phyloP scores from a whole-genome alignment of 768 basidiomycete species.

The Tulasnella sp. region DNA sequence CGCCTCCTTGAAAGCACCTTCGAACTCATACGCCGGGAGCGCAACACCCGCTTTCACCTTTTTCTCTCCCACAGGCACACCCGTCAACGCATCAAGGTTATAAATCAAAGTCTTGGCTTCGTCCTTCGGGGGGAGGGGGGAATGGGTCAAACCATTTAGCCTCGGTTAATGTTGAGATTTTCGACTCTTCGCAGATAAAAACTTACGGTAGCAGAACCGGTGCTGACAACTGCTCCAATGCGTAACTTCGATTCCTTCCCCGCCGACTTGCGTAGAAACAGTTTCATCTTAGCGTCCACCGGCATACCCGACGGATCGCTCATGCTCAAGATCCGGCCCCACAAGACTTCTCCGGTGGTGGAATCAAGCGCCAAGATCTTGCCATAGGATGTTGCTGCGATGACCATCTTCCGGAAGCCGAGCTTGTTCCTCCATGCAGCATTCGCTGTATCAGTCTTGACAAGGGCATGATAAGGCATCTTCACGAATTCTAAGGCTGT shows the following conservation, averaged over 20 bases:
- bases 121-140: no score
- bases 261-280: constrained; percentile 41
- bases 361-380: constrained; percentile 79
- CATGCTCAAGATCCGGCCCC: constrained; percentile 67
- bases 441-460: constrained; percentile 25
- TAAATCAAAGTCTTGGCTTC: constrained; percentile 47
- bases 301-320: constrained; percentile 39
- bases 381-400: constrained; percentile 57
- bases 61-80: constrained; percentile 26
- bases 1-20: neutral
- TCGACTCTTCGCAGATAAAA: constrained; percentile 2
- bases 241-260: neutral
- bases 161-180: neutral
- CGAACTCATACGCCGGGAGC: neutral
- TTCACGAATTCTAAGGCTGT: constrained; percentile 14
- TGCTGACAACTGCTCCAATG: neutral
- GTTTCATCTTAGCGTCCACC: constrained; percentile 30
- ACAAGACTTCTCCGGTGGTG: constrained; percentile 61
- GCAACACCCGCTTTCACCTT: neutral
- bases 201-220: neutral
- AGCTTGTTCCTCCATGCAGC: constrained; percentile 56
- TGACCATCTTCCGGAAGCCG: constrained; percentile 76
- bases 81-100: constrained; percentile 68
- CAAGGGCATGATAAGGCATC: constrained; percentile 25
- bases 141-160: neutral